Evolutionary conservation across 306 rosid genomes (phyloP).

Genomic region (Vigna unguiculata): DNA sequence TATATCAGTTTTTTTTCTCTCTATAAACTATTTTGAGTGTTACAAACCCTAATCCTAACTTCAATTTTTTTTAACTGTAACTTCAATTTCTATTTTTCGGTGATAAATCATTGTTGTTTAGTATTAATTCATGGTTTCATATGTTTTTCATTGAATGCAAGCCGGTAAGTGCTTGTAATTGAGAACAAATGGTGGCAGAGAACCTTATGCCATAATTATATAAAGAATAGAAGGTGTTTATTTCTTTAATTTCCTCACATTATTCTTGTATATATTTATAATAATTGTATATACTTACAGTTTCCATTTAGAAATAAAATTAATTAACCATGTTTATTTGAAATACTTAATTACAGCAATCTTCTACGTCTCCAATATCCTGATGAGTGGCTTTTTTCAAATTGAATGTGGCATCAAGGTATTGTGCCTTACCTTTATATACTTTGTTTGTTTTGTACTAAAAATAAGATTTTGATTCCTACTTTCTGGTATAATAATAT

Average conservation of each 20-base stretch:
- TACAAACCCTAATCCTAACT: too few relatives aligned
- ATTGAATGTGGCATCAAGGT: slow-evolving; percentile 90
- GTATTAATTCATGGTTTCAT: too few relatives aligned
- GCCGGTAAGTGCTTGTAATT: too few relatives aligned
- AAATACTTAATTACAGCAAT: slow-evolving; percentile 41
- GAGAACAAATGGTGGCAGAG: neutral
- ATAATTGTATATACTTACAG: too few relatives aligned
- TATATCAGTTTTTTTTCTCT: too few relatives aligned
- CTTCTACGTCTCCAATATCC: slow-evolving; percentile 63
- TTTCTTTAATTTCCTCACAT: slow-evolving; percentile 20
- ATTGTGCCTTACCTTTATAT: slow-evolving; percentile 29
- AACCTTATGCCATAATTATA: neutral
- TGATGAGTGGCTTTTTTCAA: slow-evolving; percentile 85
- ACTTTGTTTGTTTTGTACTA: slow-evolving; percentile 2
- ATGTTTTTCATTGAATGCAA: too few relatives aligned
- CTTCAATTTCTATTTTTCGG: too few relatives aligned
- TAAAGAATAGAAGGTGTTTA: neutral
- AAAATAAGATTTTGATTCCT: slow-evolving; percentile 10
- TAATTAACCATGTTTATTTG: slow-evolving; percentile 5
- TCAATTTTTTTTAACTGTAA: too few relatives aligned
- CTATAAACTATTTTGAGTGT: too few relatives aligned
- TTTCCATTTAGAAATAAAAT: slow-evolving; percentile 22
- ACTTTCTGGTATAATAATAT: slow-evolving; percentile 11
- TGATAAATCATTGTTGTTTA: too few relatives aligned
- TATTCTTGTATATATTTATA: neutral